phyloP scores from a whole-genome alignment of 257 asterid species.

The Scutellaria baicalensis region DNA sequence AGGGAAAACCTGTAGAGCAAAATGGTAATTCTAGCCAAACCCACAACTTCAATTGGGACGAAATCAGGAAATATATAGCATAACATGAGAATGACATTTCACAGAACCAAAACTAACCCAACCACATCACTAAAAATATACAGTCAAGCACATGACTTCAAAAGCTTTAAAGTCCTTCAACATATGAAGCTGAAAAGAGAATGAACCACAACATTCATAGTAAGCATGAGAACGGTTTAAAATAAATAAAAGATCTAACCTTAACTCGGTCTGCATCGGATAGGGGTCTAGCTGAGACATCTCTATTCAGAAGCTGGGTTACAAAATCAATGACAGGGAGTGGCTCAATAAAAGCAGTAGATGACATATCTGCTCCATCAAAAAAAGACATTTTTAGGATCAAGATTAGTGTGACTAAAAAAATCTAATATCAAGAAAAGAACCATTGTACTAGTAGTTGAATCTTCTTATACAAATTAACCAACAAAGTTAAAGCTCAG shows the following conservation, averaged over 20 bases:
- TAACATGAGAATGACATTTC: not conserved
- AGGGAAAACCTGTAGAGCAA: not conserved
- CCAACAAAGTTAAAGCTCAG: not conserved
- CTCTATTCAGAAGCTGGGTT: conserved; percentile 74
- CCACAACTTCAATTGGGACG: not conserved
- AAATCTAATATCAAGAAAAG: not conserved
- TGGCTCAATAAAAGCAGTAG: conserved; percentile 96
- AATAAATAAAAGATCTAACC: conserved; percentile 27
- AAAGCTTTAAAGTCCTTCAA: not conserved
- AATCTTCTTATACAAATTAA: not conserved
- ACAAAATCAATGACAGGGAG: conserved; percentile 87
- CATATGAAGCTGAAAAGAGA: not conserved
- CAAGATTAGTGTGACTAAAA: not conserved
- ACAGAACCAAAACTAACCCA: not conserved
- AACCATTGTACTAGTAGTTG: not conserved
- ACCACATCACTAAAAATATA: not conserved
- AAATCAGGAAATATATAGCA: not conserved
- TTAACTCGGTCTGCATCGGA: conserved; percentile 95
- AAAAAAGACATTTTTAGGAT: not conserved
- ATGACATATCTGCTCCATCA: conserved; percentile 77
- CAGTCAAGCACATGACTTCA: not conserved
- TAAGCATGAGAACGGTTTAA: not conserved
- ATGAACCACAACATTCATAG: not conserved
- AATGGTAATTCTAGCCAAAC: not conserved
- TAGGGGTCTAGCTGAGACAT: conserved; percentile 63